phyloP scores from a whole-genome alignment of 495 filamentous ascomycete genomes.

The Rostrohypoxylon terebratum region DNA sequence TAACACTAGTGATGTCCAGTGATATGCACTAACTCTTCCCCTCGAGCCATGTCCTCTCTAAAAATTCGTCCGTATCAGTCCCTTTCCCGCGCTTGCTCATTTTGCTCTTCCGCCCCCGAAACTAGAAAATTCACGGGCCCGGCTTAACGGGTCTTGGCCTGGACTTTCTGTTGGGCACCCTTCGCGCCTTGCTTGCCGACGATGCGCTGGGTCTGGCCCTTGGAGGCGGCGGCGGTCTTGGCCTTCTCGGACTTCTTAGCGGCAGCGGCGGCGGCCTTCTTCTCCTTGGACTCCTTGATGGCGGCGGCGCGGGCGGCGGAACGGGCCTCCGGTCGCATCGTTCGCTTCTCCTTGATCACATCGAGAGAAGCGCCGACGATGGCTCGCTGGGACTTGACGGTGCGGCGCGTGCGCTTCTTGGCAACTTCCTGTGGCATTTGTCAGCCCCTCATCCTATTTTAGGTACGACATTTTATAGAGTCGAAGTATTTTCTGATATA shows the following conservation, averaged over 20 bases:
- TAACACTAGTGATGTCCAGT: slow-evolving; percentile 19
- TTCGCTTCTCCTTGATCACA: slow-evolving; percentile 98
- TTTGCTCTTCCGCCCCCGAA: slow-evolving; percentile 21
- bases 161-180: slow-evolving; percentile 87
- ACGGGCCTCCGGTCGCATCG: slow-evolving; percentile 92
- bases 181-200: slow-evolving; percentile 97
- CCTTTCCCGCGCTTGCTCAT: slow-evolving; percentile 15
- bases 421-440: slow-evolving; percentile 81
- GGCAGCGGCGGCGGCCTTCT: slow-evolving; percentile 85
- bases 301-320: slow-evolving; percentile 88
- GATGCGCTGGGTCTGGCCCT: slow-evolving; percentile 81
- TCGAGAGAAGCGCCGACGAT: slow-evolving; percentile 99
- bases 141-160: slow-evolving; percentile 86
- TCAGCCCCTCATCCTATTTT: neutral
- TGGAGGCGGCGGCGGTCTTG: slow-evolving; percentile 83
- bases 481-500: neutral
- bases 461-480: neutral
- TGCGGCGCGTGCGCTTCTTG: slow-evolving; percentile 99
- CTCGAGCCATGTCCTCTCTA: slow-evolving; percentile 34
- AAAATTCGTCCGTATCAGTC: slow-evolving; percentile 35
- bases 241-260: slow-evolving; percentile 99
- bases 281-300: slow-evolving; percentile 97
- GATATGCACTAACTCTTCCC: slow-evolving; percentile 18
- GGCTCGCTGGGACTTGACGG: slow-evolving; percentile 97
- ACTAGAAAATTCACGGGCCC: neutral